phyloP scores from a whole-genome alignment of 1,139 yeast species.

The Hyphopichia wangnamkhiaoensis region DNA sequence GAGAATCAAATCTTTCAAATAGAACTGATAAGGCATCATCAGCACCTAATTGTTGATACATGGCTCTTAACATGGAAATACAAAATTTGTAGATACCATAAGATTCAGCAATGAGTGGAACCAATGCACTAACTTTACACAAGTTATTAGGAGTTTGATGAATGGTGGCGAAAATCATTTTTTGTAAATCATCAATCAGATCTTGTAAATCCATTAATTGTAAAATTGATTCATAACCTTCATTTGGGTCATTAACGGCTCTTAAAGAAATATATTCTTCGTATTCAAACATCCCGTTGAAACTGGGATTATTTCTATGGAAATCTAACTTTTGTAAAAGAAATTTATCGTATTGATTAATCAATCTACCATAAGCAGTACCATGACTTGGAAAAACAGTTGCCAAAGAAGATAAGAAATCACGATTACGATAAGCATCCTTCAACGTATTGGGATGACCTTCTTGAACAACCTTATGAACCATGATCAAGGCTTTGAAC shows the following conservation, averaged over 20 bases:
- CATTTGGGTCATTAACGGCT: slow-evolving; percentile 91
- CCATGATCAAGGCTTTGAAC: slow-evolving; percentile 83
- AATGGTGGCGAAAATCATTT: slow-evolving; percentile 73
- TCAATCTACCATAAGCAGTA: slow-evolving; percentile 68
- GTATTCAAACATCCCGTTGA: slow-evolving; percentile 94
- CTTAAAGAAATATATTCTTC: slow-evolving; percentile 90
- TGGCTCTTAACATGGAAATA: slow-evolving; percentile 87
- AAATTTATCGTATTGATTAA: slow-evolving; percentile 73
- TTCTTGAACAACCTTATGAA: slow-evolving; percentile 94
- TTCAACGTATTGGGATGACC: slow-evolving; percentile 86
- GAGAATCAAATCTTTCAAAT: slow-evolving; percentile 71
- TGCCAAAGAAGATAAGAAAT: slow-evolving; percentile 43
- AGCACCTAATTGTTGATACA: slow-evolving; percentile 75
- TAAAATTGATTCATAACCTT: slow-evolving; percentile 87
- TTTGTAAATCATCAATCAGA: slow-evolving; percentile 76
- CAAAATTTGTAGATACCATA: slow-evolving; percentile 90
- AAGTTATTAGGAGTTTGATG: slow-evolving; percentile 68
- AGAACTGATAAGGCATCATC: slow-evolving; percentile 79
- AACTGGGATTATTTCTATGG: slow-evolving; percentile 83
- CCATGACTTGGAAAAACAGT: slow-evolving; percentile 44
- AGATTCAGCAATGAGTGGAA: slow-evolving; percentile 90
- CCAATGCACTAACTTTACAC: slow-evolving; percentile 83
- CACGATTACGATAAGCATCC: slow-evolving; percentile 76
- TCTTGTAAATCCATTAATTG: slow-evolving; percentile 89
- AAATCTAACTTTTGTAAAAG: slow-evolving; percentile 75